phyloP scores from a whole-genome alignment of 1,139 yeast genomes.

The Diutina neorugosa region DNA sequence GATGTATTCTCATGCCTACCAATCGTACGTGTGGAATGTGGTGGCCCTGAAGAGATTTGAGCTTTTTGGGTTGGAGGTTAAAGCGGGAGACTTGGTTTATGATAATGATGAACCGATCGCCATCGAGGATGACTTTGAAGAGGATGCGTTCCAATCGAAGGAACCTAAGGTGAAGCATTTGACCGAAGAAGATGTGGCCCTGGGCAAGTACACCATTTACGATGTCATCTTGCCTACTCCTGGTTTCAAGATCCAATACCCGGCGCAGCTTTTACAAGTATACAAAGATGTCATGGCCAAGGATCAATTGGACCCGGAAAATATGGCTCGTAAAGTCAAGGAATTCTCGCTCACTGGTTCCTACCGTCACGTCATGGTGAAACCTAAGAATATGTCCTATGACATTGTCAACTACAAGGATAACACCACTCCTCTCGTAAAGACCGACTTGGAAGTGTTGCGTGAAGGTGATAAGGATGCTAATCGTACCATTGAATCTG shows the following conservation, averaged over 20 bases:
- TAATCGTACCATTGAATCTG: conserved; percentile 23
- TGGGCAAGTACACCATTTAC: conserved; percentile 50
- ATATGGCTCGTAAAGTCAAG: conserved; percentile 73
- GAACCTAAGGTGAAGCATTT: conserved; percentile 56
- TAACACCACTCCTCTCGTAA: conserved; percentile 57
- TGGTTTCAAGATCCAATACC: conserved; percentile 81
- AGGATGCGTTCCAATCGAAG: conserved; percentile 46
- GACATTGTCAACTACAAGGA: conserved; percentile 43
- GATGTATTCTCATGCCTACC: conserved; percentile 97
- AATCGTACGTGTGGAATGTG: conserved; percentile 87
- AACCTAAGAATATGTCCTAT: conserved; percentile 56
- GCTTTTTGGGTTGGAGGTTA: conserved; percentile 55
- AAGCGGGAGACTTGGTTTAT: conserved; percentile 75
- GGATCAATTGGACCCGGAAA: conserved; percentile 74
- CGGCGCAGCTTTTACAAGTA: conserved; percentile 47
- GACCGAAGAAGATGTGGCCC: conserved; percentile 58
- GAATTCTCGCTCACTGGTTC: conserved; percentile 91
- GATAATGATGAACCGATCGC: conserved; percentile 16
- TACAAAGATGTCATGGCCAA: conserved; percentile 66
- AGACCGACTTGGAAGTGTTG: conserved; percentile 71
- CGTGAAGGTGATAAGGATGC: conserved; percentile 7
- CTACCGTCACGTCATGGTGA: conserved; percentile 65
- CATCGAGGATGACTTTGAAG: conserved; percentile 42
- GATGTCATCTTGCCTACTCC: conserved; percentile 92
- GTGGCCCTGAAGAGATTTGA: conserved; percentile 73